Evolutionary conservation across 2,329 filamentous ascomycete species (phyloP).

Genomic region (Verticillium nubilum): DNA sequence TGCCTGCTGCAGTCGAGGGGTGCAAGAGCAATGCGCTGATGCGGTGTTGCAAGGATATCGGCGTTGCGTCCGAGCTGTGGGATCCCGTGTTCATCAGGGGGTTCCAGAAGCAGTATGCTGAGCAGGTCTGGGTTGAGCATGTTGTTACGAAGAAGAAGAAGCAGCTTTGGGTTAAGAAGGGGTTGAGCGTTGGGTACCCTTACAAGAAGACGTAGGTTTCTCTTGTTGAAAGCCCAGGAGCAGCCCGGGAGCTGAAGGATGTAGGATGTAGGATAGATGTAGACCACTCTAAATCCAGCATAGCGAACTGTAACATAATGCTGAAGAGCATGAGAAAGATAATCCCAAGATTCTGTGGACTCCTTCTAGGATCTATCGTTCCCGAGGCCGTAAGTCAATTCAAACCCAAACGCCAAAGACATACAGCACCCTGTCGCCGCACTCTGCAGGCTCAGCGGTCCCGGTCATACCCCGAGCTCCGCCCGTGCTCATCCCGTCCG

Average conservation of each 20-base stretch:
- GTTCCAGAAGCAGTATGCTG: constrained; percentile 69
- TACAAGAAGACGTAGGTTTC: constrained; percentile 35
- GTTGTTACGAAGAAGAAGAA: constrained; percentile 78
- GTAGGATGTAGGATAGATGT: neutral
- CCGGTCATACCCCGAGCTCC: constrained; percentile 19
- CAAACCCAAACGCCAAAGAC: neutral
- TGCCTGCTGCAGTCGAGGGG: constrained; percentile 91
- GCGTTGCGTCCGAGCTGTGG: constrained; percentile 93
- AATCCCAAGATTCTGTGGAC: neutral
- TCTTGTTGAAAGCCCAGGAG: no score
- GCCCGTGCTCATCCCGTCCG: constrained; percentile 6
- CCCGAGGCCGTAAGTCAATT: neutral
- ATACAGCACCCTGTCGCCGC: constrained; percentile 8
- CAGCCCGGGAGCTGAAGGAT: neutral
- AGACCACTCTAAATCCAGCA: neutral
- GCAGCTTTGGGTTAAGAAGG: constrained; percentile 82
- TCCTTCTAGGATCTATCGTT: neutral
- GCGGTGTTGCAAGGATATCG: constrained; percentile 97
- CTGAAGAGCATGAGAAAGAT: neutral
- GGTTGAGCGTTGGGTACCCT: constrained; percentile 64
- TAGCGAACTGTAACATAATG: neutral
- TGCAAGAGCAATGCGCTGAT: constrained; percentile 97
- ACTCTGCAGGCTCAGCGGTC: neutral
- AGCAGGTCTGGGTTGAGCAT: constrained; percentile 89
- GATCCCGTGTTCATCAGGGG: constrained; percentile 84